Percentiles rank a stretch among this genome's conserved stretches.
Evolutionary conservation across 163 green algal species (phyloP).

Genomic region (Botryococcus braunii): DNA sequence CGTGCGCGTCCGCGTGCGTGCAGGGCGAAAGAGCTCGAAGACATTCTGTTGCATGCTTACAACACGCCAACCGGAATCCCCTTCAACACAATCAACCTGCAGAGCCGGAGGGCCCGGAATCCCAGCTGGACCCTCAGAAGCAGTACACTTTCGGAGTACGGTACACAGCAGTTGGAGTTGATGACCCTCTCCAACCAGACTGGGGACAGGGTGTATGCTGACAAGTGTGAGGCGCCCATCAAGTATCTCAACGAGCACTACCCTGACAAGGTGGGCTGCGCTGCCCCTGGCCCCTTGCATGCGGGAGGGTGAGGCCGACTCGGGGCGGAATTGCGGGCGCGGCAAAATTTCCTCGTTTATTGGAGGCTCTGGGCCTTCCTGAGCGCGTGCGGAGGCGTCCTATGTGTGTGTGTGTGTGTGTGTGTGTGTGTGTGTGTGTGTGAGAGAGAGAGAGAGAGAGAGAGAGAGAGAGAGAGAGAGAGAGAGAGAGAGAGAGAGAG

Average conservation of each 20-base stretch:
- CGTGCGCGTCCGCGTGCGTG: too few relatives aligned
- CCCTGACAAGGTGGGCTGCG: constrained; percentile 11
- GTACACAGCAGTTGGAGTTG: constrained; percentile 40
- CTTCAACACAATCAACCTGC: constrained; percentile 42
- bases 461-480: too few relatives aligned
- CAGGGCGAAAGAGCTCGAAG: constrained; percentile 31
- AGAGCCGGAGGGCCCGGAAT: constrained; percentile 26
- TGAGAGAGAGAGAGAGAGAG: too few relatives aligned
- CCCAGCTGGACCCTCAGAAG: constrained; percentile 28
- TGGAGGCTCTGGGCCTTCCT: too few relatives aligned
- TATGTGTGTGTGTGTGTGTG: too few relatives aligned
- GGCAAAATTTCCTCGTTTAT: too few relatives aligned
- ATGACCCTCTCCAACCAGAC: constrained; percentile 22
- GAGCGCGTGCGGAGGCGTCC: too few relatives aligned
- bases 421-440: too few relatives aligned
- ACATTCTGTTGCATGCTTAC: constrained; percentile 43
- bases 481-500: too few relatives aligned
- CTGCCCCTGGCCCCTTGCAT: not conserved
- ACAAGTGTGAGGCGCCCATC: constrained; percentile 9
- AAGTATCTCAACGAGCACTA: constrained; percentile 20
- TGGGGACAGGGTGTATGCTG: constrained; percentile 14
- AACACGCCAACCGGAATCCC: constrained; percentile 44
- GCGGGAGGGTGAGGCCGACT: too few relatives aligned
- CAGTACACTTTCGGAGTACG: constrained; percentile 36
- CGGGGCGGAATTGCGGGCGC: too few relatives aligned